Evolutionary conservation across 495 filamentous ascomycete species (phyloP).

Genomic region (Rhypophila decipiens): DNA sequence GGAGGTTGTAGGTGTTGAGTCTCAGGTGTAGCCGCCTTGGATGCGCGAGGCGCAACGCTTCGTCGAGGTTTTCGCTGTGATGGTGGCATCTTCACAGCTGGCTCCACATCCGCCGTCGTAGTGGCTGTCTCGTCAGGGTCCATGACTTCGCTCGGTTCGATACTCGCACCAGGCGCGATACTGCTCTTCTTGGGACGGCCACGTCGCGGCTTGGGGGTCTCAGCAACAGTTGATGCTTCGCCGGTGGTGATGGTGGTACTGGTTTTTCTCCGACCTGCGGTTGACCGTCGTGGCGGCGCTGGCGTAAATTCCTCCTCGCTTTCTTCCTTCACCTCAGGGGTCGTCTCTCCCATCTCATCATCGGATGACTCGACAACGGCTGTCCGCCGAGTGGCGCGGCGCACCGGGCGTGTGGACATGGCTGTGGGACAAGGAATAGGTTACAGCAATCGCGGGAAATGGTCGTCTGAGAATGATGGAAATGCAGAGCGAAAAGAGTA

Average conservation of each 20-base stretch:
- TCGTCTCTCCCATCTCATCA: slow-evolving; percentile 57
- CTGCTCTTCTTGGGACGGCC: slow-evolving; percentile 31
- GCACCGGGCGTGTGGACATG: slow-evolving; percentile 67
- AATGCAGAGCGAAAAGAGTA: too few relatives aligned
- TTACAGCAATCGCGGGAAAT: background rate
- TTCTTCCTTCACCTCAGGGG: slow-evolving; percentile 51
- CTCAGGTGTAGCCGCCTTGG: slow-evolving; percentile 43
- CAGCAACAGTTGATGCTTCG: too few relatives aligned
- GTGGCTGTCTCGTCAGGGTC: slow-evolving; percentile 50
- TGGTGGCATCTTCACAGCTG: slow-evolving; percentile 53
- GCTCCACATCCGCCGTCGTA: slow-evolving; percentile 34
- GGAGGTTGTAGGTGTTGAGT: slow-evolving; percentile 43
- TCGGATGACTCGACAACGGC: slow-evolving; percentile 70
- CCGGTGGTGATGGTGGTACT: slow-evolving; percentile 27
- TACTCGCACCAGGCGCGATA: slow-evolving; percentile 22
- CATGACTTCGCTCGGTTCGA: slow-evolving; percentile 56
- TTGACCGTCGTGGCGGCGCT: slow-evolving; percentile 49
- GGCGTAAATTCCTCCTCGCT: slow-evolving; percentile 76
- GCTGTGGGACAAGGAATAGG: background rate
- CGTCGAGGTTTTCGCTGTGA: slow-evolving; percentile 63
- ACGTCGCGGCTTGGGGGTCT: slow-evolving; percentile 17
- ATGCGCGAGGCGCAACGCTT: slow-evolving; percentile 52
- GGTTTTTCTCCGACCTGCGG: slow-evolving; percentile 50
- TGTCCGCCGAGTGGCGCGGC: slow-evolving; percentile 64
- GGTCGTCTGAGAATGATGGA: background rate